Conservation (phyloP, 306 rosid species). For the Casuarina glauca region DNA sequence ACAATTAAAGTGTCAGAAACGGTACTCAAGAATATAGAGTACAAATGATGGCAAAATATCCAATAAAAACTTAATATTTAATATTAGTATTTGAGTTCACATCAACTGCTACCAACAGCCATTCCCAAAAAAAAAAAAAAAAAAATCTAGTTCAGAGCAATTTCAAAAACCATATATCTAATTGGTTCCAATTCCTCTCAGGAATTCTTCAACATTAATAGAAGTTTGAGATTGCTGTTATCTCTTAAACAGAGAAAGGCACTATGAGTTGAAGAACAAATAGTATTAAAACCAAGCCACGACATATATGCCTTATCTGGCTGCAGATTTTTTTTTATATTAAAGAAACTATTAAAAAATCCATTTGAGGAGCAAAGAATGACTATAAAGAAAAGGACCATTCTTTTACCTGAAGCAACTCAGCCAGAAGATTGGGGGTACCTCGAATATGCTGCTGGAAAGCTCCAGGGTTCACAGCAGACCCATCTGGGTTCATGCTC, state of each 20-base stretch:
- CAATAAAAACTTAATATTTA: slow-evolving; percentile 12
- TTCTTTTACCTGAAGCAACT: slow-evolving; percentile 70
- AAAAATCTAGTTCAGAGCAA: slow-evolving; percentile 8
- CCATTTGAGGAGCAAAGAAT: slow-evolving; percentile 13
- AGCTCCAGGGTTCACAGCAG: slow-evolving; percentile 86
- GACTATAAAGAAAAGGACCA: slow-evolving; percentile 12
- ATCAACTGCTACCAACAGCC: slow-evolving; percentile 19
- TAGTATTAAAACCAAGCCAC: background rate
- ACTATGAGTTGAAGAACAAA: background rate
- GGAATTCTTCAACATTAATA: too few species aligned
- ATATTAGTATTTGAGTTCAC: slow-evolving; percentile 9
- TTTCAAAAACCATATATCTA: background rate
- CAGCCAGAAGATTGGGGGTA: slow-evolving; percentile 69
- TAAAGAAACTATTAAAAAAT: slow-evolving; percentile 11
- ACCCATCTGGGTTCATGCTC: slow-evolving; percentile 82
- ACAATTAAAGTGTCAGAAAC: slow-evolving; percentile 21
- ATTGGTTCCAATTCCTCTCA: background rate
- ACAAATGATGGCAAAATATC: slow-evolving; percentile 11
- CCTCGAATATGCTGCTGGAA: slow-evolving; percentile 80
- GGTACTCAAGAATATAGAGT: slow-evolving; percentile 2
- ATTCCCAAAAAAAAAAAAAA: slow-evolving; percentile 12
- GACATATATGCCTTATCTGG: background rate
- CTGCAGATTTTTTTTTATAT: background rate
- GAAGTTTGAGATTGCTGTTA: background rate
- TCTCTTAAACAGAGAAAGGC: background rate